Conservation (phyloP, 2,329 filamentous ascomycete species). For the Colletotrichum euphorbiae region DNA sequence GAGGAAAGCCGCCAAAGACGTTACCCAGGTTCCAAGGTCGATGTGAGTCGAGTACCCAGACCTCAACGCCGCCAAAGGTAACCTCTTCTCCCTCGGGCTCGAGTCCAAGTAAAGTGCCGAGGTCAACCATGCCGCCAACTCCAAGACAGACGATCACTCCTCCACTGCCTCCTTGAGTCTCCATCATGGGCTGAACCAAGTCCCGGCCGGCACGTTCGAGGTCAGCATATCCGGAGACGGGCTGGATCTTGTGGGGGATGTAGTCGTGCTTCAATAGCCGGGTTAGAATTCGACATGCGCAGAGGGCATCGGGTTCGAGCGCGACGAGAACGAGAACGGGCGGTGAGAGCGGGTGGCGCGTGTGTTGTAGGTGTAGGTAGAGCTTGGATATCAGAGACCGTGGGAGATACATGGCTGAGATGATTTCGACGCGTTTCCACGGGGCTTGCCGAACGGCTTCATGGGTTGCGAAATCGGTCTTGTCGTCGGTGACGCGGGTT, state of each 20-base stretch:
- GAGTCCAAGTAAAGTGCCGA: slow-evolving; percentile 83
- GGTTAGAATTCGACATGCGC: slow-evolving; percentile 93
- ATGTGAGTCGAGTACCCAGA: slow-evolving; percentile 93
- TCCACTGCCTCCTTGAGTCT: slow-evolving; percentile 83
- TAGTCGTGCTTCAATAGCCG: slow-evolving; percentile 96
- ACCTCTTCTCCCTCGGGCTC: slow-evolving; percentile 74
- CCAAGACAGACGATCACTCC: slow-evolving; percentile 93
- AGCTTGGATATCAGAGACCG: slow-evolving; percentile 89
- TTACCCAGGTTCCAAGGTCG: slow-evolving; percentile 96
- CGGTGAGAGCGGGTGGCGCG: slow-evolving; percentile 89
- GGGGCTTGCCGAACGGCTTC: slow-evolving; percentile 46
- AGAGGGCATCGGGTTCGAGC: slow-evolving; percentile 94
- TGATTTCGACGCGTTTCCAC: slow-evolving; percentile 48
- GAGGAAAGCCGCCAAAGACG: slow-evolving; percentile 82
- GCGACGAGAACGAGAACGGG: slow-evolving; percentile 92
- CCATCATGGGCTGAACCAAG: slow-evolving; percentile 87
- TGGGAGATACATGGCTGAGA: slow-evolving; percentile 86
- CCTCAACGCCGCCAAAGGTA: slow-evolving; percentile 85
- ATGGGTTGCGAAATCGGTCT: slow-evolving; percentile 43
- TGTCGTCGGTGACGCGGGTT: neutral
- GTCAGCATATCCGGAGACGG: slow-evolving; percentile 92
- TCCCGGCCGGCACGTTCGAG: slow-evolving; percentile 83
- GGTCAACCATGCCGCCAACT: slow-evolving; percentile 90
- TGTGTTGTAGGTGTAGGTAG: slow-evolving; percentile 88
- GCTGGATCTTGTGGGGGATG: slow-evolving; percentile 97